Evolutionary conservation across 768 basidiomycete species (phyloP).

Genomic region (Daedaleopsis nitida): DNA sequence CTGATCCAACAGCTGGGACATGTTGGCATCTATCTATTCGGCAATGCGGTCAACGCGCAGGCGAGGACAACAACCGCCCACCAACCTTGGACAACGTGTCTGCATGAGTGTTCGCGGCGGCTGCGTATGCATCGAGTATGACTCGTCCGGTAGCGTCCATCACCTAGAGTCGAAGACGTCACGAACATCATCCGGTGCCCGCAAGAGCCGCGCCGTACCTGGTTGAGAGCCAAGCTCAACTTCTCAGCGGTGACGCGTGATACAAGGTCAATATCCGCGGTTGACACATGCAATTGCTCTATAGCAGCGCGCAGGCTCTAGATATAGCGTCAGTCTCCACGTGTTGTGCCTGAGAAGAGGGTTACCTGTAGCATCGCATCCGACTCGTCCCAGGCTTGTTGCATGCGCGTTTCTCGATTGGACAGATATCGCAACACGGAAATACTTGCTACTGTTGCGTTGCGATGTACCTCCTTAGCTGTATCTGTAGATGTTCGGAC

Average conservation of each 20-base stretch:
- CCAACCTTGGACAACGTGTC: neutral
- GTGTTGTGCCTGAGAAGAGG: neutral
- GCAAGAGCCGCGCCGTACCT: neutral
- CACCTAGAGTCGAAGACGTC: neutral
- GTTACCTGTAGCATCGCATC: constrained; percentile 22
- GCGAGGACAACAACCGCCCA: neutral
- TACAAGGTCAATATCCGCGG: constrained; percentile 1
- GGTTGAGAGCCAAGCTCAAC: neutral
- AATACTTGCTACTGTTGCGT: constrained; percentile 61
- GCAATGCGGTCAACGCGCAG: neutral
- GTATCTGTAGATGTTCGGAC: constrained; percentile 42
- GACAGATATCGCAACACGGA: constrained; percentile 48
- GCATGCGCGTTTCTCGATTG: constrained; percentile 43
- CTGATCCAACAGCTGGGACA: neutral
- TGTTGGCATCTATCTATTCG: neutral
- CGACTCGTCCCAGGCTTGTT: constrained; percentile 34
- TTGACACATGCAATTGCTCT: constrained; percentile 9
- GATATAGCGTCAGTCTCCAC: neutral
- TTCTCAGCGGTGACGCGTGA: neutral
- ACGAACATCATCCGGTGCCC: neutral
- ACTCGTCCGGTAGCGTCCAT: neutral
- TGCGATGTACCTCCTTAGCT: constrained; percentile 68
- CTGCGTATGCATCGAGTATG: neutral
- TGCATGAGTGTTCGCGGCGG: neutral
- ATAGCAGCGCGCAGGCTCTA: constrained; percentile 16